phyloP scores from a whole-genome alignment of 2,329 filamentous ascomycete species.

The Fusarium neocosmosporiellum region DNA sequence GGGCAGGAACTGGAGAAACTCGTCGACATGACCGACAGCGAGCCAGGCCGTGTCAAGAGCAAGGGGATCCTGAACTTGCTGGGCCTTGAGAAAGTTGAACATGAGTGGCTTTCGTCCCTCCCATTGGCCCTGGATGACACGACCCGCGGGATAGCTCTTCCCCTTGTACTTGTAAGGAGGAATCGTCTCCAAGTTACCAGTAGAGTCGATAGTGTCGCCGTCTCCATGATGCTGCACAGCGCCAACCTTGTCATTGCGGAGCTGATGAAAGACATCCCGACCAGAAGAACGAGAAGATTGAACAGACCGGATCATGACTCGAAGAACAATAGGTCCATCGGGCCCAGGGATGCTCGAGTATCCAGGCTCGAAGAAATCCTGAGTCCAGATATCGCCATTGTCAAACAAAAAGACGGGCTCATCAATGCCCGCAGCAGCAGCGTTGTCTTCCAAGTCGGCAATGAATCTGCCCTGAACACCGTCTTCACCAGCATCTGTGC shows the following conservation, averaged over 20 bases:
- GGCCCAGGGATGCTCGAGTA: slow-evolving; percentile 54
- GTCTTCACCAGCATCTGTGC: background rate
- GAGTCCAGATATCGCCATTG: slow-evolving; percentile 46
- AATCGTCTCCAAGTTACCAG: slow-evolving; percentile 52
- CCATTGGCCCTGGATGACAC: slow-evolving; percentile 35
- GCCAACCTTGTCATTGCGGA: slow-evolving; percentile 44
- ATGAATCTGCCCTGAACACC: slow-evolving; percentile 1
- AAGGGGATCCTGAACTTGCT: slow-evolving; percentile 50
- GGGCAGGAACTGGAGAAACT: slow-evolving; percentile 47
- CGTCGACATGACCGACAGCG: slow-evolving; percentile 43
- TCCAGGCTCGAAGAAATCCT: slow-evolving; percentile 54
- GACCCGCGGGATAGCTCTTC: slow-evolving; percentile 32
- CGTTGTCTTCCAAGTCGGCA: slow-evolving; percentile 8
- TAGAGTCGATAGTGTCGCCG: slow-evolving; percentile 35
- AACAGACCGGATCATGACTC: slow-evolving; percentile 47
- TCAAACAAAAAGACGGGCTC: slow-evolving; percentile 22
- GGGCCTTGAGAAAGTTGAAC: slow-evolving; percentile 45
- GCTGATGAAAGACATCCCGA: slow-evolving; percentile 45
- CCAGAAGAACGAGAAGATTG: slow-evolving; percentile 46
- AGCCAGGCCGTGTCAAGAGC: slow-evolving; percentile 46
- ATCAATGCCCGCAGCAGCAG: slow-evolving; percentile 7
- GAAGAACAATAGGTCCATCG: slow-evolving; percentile 45
- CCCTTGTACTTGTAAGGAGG: slow-evolving; percentile 45
- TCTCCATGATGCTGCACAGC: slow-evolving; percentile 43
- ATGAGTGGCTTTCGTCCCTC: slow-evolving; percentile 33